Conservation (phyloP, 1,284 basidiomycete genomes). For the Leccinum holopus region DNA sequence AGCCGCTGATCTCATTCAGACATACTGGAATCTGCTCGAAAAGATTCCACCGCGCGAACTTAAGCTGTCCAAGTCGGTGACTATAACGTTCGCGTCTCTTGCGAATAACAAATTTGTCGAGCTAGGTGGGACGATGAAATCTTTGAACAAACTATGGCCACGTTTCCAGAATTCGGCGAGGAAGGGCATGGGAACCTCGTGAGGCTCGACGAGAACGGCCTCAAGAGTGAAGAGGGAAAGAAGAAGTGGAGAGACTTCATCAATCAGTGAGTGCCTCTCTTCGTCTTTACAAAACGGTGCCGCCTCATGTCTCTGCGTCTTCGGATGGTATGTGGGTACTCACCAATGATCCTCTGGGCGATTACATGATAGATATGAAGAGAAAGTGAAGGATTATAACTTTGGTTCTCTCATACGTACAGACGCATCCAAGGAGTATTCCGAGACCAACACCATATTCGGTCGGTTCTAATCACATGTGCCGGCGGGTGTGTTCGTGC, state of each 20-base stretch:
- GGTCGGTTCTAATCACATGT: slow-evolving; percentile 45
- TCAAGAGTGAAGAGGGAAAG: slow-evolving; percentile 94
- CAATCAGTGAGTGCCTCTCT: slow-evolving; percentile 58
- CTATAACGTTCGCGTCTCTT: neutral
- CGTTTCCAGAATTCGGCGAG: slow-evolving; percentile 83
- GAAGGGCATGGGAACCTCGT: slow-evolving; percentile 65
- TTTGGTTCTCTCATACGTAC: slow-evolving; percentile 94
- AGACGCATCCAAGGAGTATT: slow-evolving; percentile 81
- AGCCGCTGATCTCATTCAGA: slow-evolving; percentile 49
- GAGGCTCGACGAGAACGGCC: slow-evolving; percentile 87
- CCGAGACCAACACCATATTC: slow-evolving; percentile 93
- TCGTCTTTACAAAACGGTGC: neutral
- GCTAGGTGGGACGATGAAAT: slow-evolving; percentile 90
- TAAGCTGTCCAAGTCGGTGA: slow-evolving; percentile 73
- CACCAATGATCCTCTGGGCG: slow-evolving; percentile 2
- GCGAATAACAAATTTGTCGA: slow-evolving; percentile 19
- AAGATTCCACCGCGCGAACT: slow-evolving; percentile 78
- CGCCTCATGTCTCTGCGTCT: slow-evolving; percentile 1
- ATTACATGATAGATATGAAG: slow-evolving; percentile 62
- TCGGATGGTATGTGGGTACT: slow-evolving; percentile 8
- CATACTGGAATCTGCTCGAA: slow-evolving; percentile 94
- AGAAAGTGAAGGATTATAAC: slow-evolving; percentile 91
- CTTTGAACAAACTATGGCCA: slow-evolving; percentile 69
- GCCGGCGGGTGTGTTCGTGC: neutral
- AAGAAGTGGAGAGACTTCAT: slow-evolving; percentile 92